phyloP scores from a whole-genome alignment of 2,329 filamentous ascomycete genomes.

The Cercospora janseana region DNA sequence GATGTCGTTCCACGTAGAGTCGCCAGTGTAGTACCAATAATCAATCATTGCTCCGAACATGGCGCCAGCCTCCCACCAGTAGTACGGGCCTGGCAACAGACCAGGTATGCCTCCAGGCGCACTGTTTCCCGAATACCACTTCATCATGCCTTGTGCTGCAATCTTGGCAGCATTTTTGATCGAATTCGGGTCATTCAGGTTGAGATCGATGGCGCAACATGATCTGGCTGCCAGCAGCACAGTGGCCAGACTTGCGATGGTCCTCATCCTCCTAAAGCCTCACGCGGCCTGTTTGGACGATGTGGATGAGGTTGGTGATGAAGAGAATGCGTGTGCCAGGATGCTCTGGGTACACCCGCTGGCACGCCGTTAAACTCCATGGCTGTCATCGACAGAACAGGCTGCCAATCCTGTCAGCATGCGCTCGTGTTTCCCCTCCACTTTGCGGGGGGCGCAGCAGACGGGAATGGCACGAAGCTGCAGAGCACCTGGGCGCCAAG shows the following conservation, averaged over 20 bases:
- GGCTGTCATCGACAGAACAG: background rate
- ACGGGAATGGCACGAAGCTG: background rate
- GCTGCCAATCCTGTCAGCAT: background rate
- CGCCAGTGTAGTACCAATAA: constrained; percentile 68
- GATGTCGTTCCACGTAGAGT: constrained; percentile 61
- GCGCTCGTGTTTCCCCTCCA: constrained; percentile 9
- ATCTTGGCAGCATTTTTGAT: constrained; percentile 46
- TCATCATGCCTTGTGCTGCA: constrained; percentile 51
- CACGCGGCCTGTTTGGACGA: background rate
- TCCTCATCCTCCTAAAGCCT: constrained; percentile 1
- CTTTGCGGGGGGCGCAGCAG: constrained; percentile 2
- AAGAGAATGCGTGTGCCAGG: background rate
- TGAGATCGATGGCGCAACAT: constrained; percentile 28
- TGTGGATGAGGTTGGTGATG: background rate
- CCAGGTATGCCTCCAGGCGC: constrained; percentile 54
- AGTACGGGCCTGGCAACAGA: constrained; percentile 62
- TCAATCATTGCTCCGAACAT: constrained; percentile 68
- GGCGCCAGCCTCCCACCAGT: constrained; percentile 68
- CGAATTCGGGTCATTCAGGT: constrained; percentile 37
- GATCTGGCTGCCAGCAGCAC: constrained; percentile 23
- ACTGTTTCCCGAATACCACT: constrained; percentile 54
- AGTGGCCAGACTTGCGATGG: background rate
- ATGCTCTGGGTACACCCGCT: background rate
- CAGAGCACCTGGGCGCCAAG: constrained; percentile 9
- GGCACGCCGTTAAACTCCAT: background rate